Base-by-base conservation (phyloP, 306 rosid species). In the Casuarina cunninghamiana region DNA sequence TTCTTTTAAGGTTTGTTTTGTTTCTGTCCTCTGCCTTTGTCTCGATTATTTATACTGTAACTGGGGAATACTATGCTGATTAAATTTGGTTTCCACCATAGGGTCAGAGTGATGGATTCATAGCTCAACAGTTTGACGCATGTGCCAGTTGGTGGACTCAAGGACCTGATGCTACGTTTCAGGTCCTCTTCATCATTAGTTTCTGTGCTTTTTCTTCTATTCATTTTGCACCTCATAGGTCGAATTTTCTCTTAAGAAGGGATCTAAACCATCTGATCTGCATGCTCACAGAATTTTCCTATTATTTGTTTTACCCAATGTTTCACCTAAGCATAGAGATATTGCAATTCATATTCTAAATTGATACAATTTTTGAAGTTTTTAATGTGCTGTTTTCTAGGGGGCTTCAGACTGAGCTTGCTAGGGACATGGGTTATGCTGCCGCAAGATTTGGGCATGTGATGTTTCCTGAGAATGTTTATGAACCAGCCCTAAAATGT, bases 121-220 rank as follows among this genome's bases (percentile, higher is more conserved):
- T 95, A 79, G 83, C 88, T 66, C 97, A 93, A 75, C 86, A 86
- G 81, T 91, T 95, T 87, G 97, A 95, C 71, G 98, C 92, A 60
- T 92, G 97, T 89, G 98, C 97, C 65, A 95, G 98, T 86, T 95
- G 98, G 98, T 95, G 98, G 98, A 95, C 98, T 73, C 98, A 95
- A 84, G 98, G 98, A 73, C 98, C 97, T 69, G 90, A 89, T 88
- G 89, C 97, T 83, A 73, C 82, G 60, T 77, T 95, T 87, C 98
- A 91, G 98, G 98, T 95, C 90, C 82, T 77, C 53, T 73, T 76
- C 80, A 45, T 46, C 16, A 65, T 45, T 69, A 71, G 70, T 63
- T 78, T 78, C 79, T 79, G 49, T 10, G 45, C 16, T 42, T 55
- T 69, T 81, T 82, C 21, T 15, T 72, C 77, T 45, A 7, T 66